Evolutionary conservation across 2,329 filamentous ascomycete genomes (phyloP).

Genomic region (Cryphonectria carpinicola): DNA sequence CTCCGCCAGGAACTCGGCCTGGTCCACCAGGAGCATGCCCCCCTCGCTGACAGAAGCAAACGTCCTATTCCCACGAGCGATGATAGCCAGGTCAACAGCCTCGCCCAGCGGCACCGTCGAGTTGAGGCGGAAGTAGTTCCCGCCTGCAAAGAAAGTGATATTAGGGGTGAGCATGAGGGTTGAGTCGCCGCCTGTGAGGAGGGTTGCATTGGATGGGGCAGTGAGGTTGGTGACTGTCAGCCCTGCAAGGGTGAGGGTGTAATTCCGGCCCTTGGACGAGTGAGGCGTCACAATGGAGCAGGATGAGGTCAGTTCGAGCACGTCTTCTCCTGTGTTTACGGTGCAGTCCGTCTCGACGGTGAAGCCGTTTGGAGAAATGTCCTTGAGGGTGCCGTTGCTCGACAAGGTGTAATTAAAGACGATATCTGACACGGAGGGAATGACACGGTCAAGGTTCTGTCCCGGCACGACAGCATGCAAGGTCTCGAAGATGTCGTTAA

Average conservation of each 20-base stretch:
- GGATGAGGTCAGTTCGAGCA: constrained; percentile 38
- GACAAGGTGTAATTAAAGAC: constrained; percentile 43
- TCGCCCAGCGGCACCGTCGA: constrained; percentile 36
- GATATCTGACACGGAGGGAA: constrained; percentile 40
- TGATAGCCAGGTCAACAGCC: constrained; percentile 38
- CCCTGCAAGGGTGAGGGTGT: constrained; percentile 52
- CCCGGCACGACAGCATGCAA: constrained; percentile 48
- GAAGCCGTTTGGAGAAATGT: constrained; percentile 46
- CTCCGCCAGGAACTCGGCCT: constrained; percentile 46
- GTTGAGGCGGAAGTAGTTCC: constrained; percentile 43
- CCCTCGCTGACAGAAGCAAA: constrained; percentile 33
- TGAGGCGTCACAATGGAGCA: constrained; percentile 53
- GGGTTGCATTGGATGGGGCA: constrained; percentile 40
- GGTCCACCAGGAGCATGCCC: constrained; percentile 26
- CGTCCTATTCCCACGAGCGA: constrained; percentile 39
- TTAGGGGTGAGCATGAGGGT: constrained; percentile 45
- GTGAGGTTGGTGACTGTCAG: constrained; percentile 40
- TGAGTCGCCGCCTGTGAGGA: constrained; percentile 50
- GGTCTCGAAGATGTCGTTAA: constrained; percentile 41
- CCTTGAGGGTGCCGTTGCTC: constrained; percentile 33
- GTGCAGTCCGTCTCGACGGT: constrained; percentile 45
- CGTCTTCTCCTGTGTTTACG: constrained; percentile 28
- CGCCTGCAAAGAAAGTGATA: constrained; percentile 41
- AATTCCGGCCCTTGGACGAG: constrained; percentile 58
- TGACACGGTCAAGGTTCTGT: constrained; percentile 53